Percentiles rank a stretch among this genome's conserved stretches.
Conservation (phyloP, 129 eudicot species). For the Oenanthe sinensis region DNA sequence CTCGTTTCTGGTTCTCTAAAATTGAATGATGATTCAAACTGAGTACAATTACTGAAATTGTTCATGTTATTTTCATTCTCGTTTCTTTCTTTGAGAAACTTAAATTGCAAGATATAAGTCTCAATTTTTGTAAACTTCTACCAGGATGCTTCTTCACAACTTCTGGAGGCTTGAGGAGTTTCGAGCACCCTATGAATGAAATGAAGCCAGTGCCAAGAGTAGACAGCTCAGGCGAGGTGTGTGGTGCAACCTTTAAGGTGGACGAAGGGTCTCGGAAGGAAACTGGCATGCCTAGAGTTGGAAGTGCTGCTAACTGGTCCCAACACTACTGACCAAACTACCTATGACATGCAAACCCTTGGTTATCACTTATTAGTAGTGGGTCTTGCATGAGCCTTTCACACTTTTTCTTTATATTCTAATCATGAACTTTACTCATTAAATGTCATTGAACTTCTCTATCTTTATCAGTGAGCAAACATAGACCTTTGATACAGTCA, state of each 20-base stretch:
- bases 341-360: conserved; percentile 8
- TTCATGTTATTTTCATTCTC: background rate
- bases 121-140: background rate
- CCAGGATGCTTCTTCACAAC: conserved; percentile 89
- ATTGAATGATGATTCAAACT: too few relatives aligned
- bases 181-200: conserved; percentile 84
- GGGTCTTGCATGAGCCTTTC: conserved; percentile 12
- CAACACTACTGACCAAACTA: conserved; percentile 34
- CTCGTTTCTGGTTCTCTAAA: background rate
- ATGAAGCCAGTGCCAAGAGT: conserved; percentile 93
- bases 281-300: conserved; percentile 78
- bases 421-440: background rate
- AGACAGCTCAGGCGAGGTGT: conserved; percentile 86
- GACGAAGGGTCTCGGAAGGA: conserved; percentile 54
- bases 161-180: conserved; percentile 92
- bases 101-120: background rate
- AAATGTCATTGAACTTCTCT: background rate
- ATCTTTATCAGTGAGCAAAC: background rate
- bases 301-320: conserved; percentile 97
- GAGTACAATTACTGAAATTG: background rate
- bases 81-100: background rate
- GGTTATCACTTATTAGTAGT: background rate
- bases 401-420: conserved; percentile 3
- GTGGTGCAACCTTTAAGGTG: conserved; percentile 86
- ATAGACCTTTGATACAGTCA: background rate